Percentiles rank a stretch among this genome's conserved stretches.
phyloP scores from a whole-genome alignment of 768 basidiomycete species.

The Hericium coralloides region DNA sequence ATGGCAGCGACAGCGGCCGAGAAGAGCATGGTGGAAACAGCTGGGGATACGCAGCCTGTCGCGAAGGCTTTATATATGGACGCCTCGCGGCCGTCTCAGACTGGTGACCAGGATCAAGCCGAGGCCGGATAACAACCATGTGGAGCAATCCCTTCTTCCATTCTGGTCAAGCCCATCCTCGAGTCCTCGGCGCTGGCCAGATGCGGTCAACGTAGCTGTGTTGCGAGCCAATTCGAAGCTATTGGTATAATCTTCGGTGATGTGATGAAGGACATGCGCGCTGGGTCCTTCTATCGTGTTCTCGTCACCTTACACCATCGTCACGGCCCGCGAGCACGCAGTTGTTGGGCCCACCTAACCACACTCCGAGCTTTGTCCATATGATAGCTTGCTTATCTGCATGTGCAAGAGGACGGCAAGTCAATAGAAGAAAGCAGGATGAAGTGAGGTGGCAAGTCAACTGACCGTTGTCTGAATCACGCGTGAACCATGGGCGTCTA shows the following conservation, averaged over 20 bases:
- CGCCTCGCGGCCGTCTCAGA: constrained; percentile 11
- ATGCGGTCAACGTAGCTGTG: not conserved
- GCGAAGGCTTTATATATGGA: not conserved
- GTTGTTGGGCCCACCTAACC: no score
- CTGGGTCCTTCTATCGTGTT: not conserved
- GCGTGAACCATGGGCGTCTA: no score
- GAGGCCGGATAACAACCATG: not conserved
- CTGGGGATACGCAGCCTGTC: not conserved
- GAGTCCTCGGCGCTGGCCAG: not conserved
- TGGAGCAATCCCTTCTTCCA: not conserved
- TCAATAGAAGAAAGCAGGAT: no score
- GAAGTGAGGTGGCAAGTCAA: no score
- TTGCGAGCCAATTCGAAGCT: not conserved
- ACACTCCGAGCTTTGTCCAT: no score
- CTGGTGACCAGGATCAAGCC: not conserved
- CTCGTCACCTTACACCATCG: no score
- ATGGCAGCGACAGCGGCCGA: constrained; percentile 8
- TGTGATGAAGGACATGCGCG: not conserved
- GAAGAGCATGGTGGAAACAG: constrained; percentile 15
- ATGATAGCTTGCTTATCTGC: no score
- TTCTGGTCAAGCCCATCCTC: not conserved
- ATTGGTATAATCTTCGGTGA: not conserved
- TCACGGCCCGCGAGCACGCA: no score
- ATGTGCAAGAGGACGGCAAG: no score
- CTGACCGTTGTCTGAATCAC: no score